phyloP scores from a whole-genome alignment of 2,329 filamentous ascomycete genomes.

The Exophiala viscosa region DNA sequence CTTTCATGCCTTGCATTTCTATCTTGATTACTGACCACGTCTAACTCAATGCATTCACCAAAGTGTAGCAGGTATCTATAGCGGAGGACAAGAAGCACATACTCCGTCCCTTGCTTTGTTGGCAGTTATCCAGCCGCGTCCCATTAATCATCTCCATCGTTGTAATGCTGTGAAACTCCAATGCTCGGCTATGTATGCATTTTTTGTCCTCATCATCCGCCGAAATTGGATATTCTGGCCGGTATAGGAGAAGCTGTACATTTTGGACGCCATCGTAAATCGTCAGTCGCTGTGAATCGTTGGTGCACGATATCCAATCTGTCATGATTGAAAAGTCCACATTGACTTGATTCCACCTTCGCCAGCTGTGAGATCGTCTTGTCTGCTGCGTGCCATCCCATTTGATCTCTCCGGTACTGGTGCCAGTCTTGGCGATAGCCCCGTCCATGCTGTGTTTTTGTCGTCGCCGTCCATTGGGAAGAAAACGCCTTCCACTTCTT shows the following conservation, averaged over 20 bases:
- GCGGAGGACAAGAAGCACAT: background rate
- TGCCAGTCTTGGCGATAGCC: constrained; percentile 20
- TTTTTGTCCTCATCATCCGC: constrained; percentile 7
- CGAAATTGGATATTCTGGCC: background rate
- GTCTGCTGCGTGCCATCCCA: constrained; percentile 11
- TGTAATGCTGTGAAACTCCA: constrained; percentile 1
- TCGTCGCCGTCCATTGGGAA: constrained; percentile 53
- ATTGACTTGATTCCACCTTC: constrained; percentile 17
- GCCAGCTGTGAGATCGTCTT: constrained; percentile 4
- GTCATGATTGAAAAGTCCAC: constrained; percentile 21
- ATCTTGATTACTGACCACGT: background rate
- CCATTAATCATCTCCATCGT: background rate
- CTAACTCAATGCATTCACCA: no score
- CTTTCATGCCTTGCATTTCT: no score
- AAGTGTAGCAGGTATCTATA: background rate
- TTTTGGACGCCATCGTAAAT: constrained; percentile 21
- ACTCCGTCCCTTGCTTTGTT: no score
- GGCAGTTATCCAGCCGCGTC: background rate
- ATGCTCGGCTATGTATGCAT: constrained; percentile 13
- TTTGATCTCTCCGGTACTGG: constrained; percentile 22
- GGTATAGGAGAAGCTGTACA: constrained; percentile 18
- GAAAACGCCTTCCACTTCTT: constrained; percentile 45
- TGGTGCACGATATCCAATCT: background rate
- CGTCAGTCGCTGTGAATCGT: constrained; percentile 15
- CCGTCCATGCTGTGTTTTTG: constrained; percentile 30